phyloP scores from a whole-genome alignment of 2,329 filamentous ascomycete genomes.

The Trichoderma citrinoviride region DNA sequence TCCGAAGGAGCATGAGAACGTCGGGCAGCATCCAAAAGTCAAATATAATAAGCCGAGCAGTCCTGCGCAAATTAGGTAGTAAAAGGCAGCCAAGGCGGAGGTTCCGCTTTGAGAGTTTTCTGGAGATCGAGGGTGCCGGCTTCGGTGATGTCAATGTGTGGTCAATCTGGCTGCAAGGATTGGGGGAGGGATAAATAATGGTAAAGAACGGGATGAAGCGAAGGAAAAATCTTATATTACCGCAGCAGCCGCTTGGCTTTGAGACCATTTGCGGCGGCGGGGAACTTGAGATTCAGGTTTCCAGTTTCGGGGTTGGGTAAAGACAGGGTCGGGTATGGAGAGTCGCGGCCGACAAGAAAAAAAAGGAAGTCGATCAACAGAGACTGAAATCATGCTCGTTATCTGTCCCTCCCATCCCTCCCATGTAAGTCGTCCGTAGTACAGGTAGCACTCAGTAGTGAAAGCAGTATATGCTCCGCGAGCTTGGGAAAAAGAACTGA shows the following conservation, averaged over 20 bases:
- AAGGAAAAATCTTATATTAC: not conserved
- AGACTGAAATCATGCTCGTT: not conserved
- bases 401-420: not conserved
- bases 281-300: slow-evolving; percentile 20
- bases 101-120: not conserved
- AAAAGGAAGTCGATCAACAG: slow-evolving; percentile 20
- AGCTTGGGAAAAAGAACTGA: not conserved
- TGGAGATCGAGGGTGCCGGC: not conserved
- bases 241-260: slow-evolving; percentile 15
- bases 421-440: not conserved
- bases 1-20: too few relatives aligned
- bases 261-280: slow-evolving; percentile 7
- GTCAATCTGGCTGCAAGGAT: slow-evolving; percentile 5
- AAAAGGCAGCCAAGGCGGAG: not conserved
- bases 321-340: not conserved
- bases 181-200: not conserved
- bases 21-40: too few relatives aligned
- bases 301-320: slow-evolving; percentile 19
- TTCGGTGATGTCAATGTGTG: not conserved
- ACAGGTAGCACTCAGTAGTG: not conserved
- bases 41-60: too few relatives aligned
- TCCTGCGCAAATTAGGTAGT: not conserved
- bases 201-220: too few relatives aligned
- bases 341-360: slow-evolving; percentile 17
- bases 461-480: slow-evolving; percentile 1